phyloP scores from a whole-genome alignment of 352 stramenopile genomes.

The Phytophthora idaei region DNA sequence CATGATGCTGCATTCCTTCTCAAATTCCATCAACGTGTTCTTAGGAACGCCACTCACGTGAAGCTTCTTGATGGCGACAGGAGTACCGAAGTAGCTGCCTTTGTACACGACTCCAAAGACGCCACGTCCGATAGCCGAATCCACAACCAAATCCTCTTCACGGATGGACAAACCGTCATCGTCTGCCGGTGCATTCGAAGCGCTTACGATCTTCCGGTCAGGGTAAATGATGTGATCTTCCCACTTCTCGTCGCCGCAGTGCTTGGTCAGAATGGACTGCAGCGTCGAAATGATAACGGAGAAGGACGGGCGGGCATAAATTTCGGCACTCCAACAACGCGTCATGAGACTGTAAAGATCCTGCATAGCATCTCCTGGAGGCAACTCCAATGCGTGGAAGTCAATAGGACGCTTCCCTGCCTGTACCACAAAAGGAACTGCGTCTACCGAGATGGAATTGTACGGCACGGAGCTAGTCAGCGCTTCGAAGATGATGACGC shows the following conservation, averaged over 20 bases:
- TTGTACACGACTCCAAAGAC: slow-evolving; percentile 88
- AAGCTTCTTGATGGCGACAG: slow-evolving; percentile 86
- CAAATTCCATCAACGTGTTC: slow-evolving; percentile 82
- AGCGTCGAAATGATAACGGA: slow-evolving; percentile 81
- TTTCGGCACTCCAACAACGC: slow-evolving; percentile 79
- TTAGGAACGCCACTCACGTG: slow-evolving; percentile 80
- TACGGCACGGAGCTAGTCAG: slow-evolving; percentile 72
- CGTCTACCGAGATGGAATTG: slow-evolving; percentile 79
- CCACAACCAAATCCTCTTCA: slow-evolving; percentile 77
- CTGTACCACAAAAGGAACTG: slow-evolving; percentile 82
- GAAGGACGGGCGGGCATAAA: slow-evolving; percentile 78
- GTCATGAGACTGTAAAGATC: slow-evolving; percentile 74
- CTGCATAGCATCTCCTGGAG: slow-evolving; percentile 57
- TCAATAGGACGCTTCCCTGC: slow-evolving; percentile 79
- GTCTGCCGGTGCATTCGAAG: slow-evolving; percentile 46
- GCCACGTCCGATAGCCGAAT: slow-evolving; percentile 71
- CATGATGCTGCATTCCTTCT: slow-evolving; percentile 89
- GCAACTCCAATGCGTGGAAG: slow-evolving; percentile 66
- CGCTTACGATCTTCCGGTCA: slow-evolving; percentile 74
- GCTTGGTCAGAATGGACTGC: slow-evolving; percentile 66
- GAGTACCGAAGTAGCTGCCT: slow-evolving; percentile 83
- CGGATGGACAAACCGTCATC: slow-evolving; percentile 80
- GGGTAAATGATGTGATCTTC: slow-evolving; percentile 86
- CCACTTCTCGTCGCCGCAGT: slow-evolving; percentile 80
- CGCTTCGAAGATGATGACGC: slow-evolving; percentile 82